phyloP scores from a whole-genome alignment of 768 basidiomycete species.

The Cystobasidium ongulense region DNA sequence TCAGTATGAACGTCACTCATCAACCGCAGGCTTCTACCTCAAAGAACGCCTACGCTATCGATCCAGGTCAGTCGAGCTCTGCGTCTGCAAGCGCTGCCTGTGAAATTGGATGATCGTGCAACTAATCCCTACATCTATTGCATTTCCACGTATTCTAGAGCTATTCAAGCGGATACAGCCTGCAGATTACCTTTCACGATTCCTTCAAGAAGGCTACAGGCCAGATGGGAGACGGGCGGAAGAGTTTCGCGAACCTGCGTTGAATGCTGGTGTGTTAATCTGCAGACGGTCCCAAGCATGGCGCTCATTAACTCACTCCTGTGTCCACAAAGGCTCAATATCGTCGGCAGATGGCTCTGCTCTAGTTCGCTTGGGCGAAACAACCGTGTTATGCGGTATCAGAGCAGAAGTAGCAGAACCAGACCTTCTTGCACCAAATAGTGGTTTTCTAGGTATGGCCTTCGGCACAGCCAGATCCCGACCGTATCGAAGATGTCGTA shows the following conservation, averaged over 20 bases:
- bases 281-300: too few relatives aligned
- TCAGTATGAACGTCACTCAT: background rate
- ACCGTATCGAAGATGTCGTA: background rate
- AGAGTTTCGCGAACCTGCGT: conserved; percentile 64
- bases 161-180: conserved; percentile 76
- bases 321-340: conserved; percentile 65
- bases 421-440: conserved; percentile 61
- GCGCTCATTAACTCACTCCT: background rate
- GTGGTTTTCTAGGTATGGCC: conserved; percentile 69
- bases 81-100: background rate
- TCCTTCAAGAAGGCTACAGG: conserved; percentile 65
- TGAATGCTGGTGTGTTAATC: conserved; percentile 64
- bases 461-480: background rate
- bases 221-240: conserved; percentile 70
- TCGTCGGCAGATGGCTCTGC: conserved; percentile 89
- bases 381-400: conserved; percentile 91
- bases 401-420: conserved; percentile 93
- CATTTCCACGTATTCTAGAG: background rate
- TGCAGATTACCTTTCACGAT: conserved; percentile 73
- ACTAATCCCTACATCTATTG: background rate
- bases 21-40: background rate
- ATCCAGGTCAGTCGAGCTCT: background rate
- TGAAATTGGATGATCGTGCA: background rate
- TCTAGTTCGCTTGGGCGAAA: conserved; percentile 78
- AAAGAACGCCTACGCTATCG: background rate